Evolutionary conservation across 495 filamentous ascomycete species (phyloP).

Genomic region (Xylaria longipes): DNA sequence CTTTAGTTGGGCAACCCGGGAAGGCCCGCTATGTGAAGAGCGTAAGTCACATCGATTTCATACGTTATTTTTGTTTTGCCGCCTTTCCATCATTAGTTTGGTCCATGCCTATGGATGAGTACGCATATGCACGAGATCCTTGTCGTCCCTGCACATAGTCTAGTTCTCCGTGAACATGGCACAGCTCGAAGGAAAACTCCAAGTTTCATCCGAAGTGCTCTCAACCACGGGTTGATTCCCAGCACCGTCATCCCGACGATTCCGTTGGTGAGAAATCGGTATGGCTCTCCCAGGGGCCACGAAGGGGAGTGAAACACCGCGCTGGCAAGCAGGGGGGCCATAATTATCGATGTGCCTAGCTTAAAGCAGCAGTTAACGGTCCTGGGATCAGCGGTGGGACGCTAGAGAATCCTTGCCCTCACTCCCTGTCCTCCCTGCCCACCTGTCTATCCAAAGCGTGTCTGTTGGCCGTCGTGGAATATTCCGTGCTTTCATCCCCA

Average conservation of each 20-base stretch:
- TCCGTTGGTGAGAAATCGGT: conserved; percentile 11
- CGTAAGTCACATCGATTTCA: conserved; percentile 63
- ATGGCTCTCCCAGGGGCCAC: conserved; percentile 12
- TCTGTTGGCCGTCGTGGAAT: conserved; percentile 26
- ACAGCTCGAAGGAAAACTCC: neutral
- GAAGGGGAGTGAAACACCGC: neutral
- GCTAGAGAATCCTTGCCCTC: conserved; percentile 24
- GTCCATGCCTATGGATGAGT: conserved; percentile 16
- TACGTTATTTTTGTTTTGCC: conserved; percentile 7
- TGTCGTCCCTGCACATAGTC: neutral
- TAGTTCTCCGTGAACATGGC: neutral
- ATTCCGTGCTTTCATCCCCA: conserved; percentile 27
- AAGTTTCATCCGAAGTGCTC: neutral
- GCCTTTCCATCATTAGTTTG: conserved; percentile 2
- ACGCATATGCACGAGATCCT: conserved; percentile 14
- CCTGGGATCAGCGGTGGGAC: conserved; percentile 22
- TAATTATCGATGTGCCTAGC: conserved; percentile 24
- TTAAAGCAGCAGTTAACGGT: conserved; percentile 20
- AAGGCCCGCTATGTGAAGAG: conserved; percentile 98
- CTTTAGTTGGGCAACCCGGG: conserved; percentile 92
- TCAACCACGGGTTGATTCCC: conserved; percentile 3
- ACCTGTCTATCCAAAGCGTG: conserved; percentile 16
- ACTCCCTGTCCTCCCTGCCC: conserved; percentile 8
- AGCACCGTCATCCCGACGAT: conserved; percentile 12
- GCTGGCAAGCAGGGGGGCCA: conserved; percentile 18